Percentiles rank a stretch among this genome's conserved stretches.
phyloP scores from a whole-genome alignment of 495 filamentous ascomycete genomes.

The Penicillium bialowiezense region DNA sequence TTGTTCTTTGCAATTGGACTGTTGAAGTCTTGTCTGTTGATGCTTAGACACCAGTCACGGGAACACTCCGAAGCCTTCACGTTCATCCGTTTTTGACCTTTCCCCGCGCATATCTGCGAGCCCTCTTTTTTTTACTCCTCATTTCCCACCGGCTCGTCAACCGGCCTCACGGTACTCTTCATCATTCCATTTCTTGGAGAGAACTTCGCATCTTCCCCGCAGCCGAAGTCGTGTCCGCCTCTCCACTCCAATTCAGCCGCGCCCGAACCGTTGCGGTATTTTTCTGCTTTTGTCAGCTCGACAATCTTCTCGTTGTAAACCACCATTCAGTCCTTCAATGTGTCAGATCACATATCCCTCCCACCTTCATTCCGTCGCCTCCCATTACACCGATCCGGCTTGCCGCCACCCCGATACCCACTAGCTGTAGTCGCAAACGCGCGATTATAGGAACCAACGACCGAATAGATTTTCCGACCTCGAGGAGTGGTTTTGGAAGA shows the following conservation, averaged over 20 bases:
- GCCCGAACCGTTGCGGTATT: slow-evolving; percentile 27
- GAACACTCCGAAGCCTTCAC: slow-evolving; percentile 21
- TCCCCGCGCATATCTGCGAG: slow-evolving; percentile 9
- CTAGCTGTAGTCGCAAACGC: slow-evolving; percentile 23
- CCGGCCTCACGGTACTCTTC: not conserved
- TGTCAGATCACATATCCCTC: slow-evolving; percentile 15
- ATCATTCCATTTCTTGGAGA: not conserved
- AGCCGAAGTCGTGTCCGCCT: slow-evolving; percentile 17
- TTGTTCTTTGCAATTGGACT: slow-evolving; percentile 17
- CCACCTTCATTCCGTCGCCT: slow-evolving; percentile 24
- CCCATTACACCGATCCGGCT: slow-evolving; percentile 24
- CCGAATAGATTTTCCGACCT: not conserved
- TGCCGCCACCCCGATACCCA: slow-evolving; percentile 14
- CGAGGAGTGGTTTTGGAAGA: slow-evolving; percentile 1
- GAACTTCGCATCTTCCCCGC: slow-evolving; percentile 24
- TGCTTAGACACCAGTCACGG: slow-evolving; percentile 28
- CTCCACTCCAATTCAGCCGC: slow-evolving; percentile 26
- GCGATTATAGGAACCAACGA: slow-evolving; percentile 19
- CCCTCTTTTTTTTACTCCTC: slow-evolving; percentile 1
- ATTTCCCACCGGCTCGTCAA: not conserved
- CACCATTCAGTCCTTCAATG: slow-evolving; percentile 23
- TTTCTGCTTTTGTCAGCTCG: slow-evolving; percentile 17
- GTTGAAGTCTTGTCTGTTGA: slow-evolving; percentile 16
- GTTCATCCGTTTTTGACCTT: slow-evolving; percentile 10
- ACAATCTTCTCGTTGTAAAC: not conserved